Evolutionary conservation across 148 eudicot genomes (phyloP).

Genomic region (Pharnaceum exiguum): DNA sequence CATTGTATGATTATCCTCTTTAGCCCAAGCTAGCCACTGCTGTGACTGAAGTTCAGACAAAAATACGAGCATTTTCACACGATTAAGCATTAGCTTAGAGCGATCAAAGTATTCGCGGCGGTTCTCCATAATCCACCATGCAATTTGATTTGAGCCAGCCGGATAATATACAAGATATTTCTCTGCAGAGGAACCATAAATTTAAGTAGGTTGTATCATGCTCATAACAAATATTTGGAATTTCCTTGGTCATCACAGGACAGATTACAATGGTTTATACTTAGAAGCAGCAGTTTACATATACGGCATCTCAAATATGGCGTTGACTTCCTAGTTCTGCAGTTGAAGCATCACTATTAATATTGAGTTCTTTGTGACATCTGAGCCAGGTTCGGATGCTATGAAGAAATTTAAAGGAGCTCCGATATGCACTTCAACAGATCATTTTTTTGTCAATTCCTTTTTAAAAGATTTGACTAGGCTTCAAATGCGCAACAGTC

Average conservation of each 20-base stretch:
- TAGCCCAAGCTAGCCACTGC: constrained; percentile 91
- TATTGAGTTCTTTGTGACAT: too few species aligned
- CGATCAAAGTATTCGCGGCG: constrained; percentile 91
- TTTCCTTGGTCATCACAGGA: neutral
- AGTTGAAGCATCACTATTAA: too few species aligned
- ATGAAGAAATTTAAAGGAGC: too few species aligned
- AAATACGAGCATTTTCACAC: constrained; percentile 80
- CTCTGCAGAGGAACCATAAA: constrained; percentile 40
- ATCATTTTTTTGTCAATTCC: too few species aligned
- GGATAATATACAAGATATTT: constrained; percentile 54
- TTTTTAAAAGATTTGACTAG: too few species aligned
- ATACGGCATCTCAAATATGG: too few species aligned
- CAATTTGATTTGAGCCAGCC: constrained; percentile 81
- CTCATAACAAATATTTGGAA: neutral
- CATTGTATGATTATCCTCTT: constrained; percentile 68
- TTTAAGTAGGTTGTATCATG: neutral
- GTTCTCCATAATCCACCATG: constrained; percentile 99
- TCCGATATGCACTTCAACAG: too few species aligned
- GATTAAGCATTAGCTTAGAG: constrained; percentile 72
- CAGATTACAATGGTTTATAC: too few species aligned
- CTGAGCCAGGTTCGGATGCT: too few species aligned
- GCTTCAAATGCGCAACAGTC: too few species aligned
- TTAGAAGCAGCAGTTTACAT: too few species aligned
- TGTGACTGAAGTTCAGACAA: constrained; percentile 85
- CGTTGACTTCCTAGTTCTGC: too few species aligned